Conservation (phyloP, 192 early-diverging fungal species). For the Coemansia sp. region DNA sequence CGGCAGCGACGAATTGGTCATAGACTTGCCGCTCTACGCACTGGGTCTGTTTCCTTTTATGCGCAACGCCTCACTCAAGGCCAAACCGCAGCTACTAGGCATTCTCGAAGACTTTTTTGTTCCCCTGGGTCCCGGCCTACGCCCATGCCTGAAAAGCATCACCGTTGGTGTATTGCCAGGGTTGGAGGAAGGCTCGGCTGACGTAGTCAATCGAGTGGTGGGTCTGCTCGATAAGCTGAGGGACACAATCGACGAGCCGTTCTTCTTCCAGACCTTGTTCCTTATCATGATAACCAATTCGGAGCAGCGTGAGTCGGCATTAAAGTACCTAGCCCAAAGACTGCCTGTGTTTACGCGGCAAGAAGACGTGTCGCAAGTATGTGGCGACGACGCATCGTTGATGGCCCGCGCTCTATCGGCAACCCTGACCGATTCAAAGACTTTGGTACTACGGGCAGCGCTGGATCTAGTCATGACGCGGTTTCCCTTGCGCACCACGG, state of each 20-base stretch:
- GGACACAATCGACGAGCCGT: constrained; percentile 67
- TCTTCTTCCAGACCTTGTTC: constrained; percentile 85
- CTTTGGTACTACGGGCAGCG: constrained; percentile 81
- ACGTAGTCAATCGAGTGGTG: constrained; percentile 76
- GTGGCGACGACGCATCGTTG: constrained; percentile 70
- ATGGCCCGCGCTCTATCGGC: constrained; percentile 77
- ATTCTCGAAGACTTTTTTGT: constrained; percentile 78
- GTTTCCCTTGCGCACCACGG: constrained; percentile 36
- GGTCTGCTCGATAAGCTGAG: constrained; percentile 67
- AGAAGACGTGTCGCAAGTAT: constrained; percentile 69
- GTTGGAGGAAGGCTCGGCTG: constrained; percentile 87
- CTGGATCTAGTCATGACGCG: constrained; percentile 76
- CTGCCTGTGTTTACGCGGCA: constrained; percentile 60
- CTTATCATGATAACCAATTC: constrained; percentile 72
- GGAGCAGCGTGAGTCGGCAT: constrained; percentile 67
- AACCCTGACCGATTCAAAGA: constrained; percentile 68
- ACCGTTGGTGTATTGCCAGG: constrained; percentile 80
- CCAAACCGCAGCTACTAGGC: constrained; percentile 82
- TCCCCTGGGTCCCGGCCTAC: constrained; percentile 68
- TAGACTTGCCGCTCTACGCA: constrained; percentile 85
- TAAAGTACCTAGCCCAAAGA: constrained; percentile 77
- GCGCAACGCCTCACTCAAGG: constrained; percentile 75
- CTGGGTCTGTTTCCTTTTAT: constrained; percentile 91
- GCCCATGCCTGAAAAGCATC: constrained; percentile 77
- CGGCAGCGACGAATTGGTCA: constrained; percentile 69